Evolutionary conservation across 805 yeast genomes (phyloP).

Genomic region (Candida multigemmis): DNA sequence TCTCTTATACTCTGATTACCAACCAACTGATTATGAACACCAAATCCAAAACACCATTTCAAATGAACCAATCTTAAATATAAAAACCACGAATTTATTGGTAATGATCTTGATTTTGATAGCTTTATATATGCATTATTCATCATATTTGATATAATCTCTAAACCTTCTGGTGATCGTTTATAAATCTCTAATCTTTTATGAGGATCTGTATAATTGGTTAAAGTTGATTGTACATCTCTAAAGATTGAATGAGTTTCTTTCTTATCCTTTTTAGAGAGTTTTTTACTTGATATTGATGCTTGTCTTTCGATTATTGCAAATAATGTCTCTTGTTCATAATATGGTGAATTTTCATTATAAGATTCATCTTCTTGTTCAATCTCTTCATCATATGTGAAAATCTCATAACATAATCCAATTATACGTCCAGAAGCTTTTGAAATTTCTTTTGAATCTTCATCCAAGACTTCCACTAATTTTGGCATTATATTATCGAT

Average conservation of each 20-base stretch:
- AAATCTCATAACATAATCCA: slow-evolving; percentile 49
- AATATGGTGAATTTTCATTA: slow-evolving; percentile 41
- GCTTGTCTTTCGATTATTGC: slow-evolving; percentile 33
- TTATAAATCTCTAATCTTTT: slow-evolving; percentile 26
- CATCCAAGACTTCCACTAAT: slow-evolving; percentile 34
- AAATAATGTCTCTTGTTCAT: slow-evolving; percentile 40
- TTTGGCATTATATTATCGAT: slow-evolving; percentile 26
- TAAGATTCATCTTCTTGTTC: slow-evolving; percentile 32
- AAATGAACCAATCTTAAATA: slow-evolving; percentile 39
- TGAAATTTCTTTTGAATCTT: slow-evolving; percentile 33
- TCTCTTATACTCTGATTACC: slow-evolving; percentile 24
- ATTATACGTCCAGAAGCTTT: slow-evolving; percentile 48
- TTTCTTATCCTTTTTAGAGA: slow-evolving; percentile 56
- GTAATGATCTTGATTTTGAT: slow-evolving; percentile 35
- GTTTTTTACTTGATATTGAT: slow-evolving; percentile 44
- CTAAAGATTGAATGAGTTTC: slow-evolving; percentile 51
- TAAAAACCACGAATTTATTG: slow-evolving; percentile 43
- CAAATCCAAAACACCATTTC: slow-evolving; percentile 44
- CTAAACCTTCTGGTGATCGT: slow-evolving; percentile 25
- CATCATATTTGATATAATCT: slow-evolving; percentile 18
- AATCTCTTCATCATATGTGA: slow-evolving; percentile 33
- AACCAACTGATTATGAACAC: slow-evolving; percentile 40
- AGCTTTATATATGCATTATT: slow-evolving; percentile 31
- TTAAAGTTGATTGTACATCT: slow-evolving; percentile 44
- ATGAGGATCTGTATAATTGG: slow-evolving; percentile 24